Evolutionary conservation across 441 rosid species (phyloP), one percentile per base, ranked within the genome.

Genomic region (Breynia disticha): DNA sequence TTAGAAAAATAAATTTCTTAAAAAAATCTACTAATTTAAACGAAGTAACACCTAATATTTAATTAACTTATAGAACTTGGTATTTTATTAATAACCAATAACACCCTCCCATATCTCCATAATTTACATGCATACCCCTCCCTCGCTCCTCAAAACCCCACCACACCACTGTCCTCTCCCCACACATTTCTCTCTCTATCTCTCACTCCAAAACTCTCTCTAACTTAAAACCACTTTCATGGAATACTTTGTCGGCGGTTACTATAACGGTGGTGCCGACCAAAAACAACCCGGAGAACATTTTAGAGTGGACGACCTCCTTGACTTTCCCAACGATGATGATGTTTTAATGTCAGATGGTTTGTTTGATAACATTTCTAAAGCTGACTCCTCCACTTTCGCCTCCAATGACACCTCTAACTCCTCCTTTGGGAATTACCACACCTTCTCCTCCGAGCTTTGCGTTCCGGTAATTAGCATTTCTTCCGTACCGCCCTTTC

Each of bases 381-480:
- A 65, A 11, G 73, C 43, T 11, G 74, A 68, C 41, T 74, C 82
- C 41, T 65, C 84, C 57, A 69, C 74, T 11, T 81, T 72, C 59
- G 68, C 78, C 54, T 57, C 63, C 19, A 67, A 47, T 35, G 64
- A 67, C 60, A 69, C 68, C 66, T 69, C 71, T 61, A 78, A 78
- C 61, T 76, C 80, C 52, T 69, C 81, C 41, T 48, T 32, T 42
- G 51, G 52, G 46, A 60, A 68, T 32, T 56, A 60, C 48, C 68
- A 66, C 45, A 66, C 69, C 64, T 62, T 71, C 63, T 74, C 62
- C 19, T 60, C 76, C 59, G 87, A 79, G 66, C 78, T 81, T 48
- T 76, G 79, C 64, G 77, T 81, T 59, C 91, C 87, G 81, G 91
- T 83, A 68, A 63, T 28, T 55, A 19, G n/a, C n/a, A n/a, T n/a